Conservation (phyloP, 1,284 basidiomycete genomes). For the Sporisorium iseilematis-ciliati region DNA sequence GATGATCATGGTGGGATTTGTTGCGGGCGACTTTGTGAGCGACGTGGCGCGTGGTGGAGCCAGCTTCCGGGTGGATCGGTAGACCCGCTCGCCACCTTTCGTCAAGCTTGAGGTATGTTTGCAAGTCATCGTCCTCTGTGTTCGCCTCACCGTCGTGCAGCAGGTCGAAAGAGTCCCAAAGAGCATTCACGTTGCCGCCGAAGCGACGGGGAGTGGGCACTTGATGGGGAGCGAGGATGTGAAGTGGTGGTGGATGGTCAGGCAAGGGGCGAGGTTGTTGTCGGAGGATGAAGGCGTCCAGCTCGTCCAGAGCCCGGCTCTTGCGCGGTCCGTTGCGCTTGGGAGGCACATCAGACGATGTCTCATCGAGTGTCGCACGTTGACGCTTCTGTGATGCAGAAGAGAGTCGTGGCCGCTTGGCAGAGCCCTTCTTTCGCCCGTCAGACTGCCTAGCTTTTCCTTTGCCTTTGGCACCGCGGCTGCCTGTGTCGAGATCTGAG, state of each 20-base stretch:
- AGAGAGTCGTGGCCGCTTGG: slow-evolving; percentile 16
- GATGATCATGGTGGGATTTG: slow-evolving; percentile 53
- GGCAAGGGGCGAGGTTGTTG: slow-evolving; percentile 38
- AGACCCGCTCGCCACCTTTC: slow-evolving; percentile 44
- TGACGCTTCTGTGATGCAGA: slow-evolving; percentile 18
- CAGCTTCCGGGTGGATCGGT: slow-evolving; percentile 34
- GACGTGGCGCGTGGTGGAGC: slow-evolving; percentile 25
- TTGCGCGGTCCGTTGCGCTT: slow-evolving; percentile 36
- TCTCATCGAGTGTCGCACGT: slow-evolving; percentile 8
- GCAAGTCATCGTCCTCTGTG: slow-evolving; percentile 33
- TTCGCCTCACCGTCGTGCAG: slow-evolving; percentile 46
- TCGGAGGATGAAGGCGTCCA: slow-evolving; percentile 38
- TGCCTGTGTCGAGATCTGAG: slow-evolving; percentile 7
- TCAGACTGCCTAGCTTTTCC: slow-evolving; percentile 8
- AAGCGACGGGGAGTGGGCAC: slow-evolving; percentile 31
- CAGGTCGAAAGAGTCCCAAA: slow-evolving; percentile 38
- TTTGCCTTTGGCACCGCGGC: slow-evolving; percentile 8
- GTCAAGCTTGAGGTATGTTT: slow-evolving; percentile 46
- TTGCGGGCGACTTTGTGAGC: slow-evolving; percentile 37
- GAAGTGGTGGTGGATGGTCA: slow-evolving; percentile 41
- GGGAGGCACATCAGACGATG: slow-evolving; percentile 18
- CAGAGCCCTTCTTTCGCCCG: not conserved
- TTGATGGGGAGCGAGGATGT: slow-evolving; percentile 46
- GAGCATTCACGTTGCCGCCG: slow-evolving; percentile 32
- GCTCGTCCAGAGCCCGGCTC: slow-evolving; percentile 39